Evolutionary conservation across 1,139 yeast genomes (phyloP), one percentile per base, ranked within the genome.

Genomic region (Taiozyma sp.): DNA sequence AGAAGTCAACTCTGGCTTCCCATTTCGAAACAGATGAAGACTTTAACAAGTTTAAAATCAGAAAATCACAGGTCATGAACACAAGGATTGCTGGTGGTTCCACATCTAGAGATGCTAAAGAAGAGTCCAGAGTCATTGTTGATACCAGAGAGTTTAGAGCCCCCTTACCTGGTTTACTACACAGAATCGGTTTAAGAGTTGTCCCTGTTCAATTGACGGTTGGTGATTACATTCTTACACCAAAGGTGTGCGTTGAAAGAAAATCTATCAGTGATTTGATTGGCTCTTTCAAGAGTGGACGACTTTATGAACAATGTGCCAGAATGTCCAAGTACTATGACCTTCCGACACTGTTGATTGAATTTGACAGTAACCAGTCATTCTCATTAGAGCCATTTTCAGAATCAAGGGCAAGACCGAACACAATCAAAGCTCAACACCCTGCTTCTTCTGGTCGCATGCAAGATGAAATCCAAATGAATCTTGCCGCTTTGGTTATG

Each of bases 101-200:
- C 14, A 68, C 63, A 14, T 74, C 76, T 48, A 68, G 77, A 49
- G 73, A 77, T 8, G 75, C 73, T 14, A 64, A 63, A 11, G 80
- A 78, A 43, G 84, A 80, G 51, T 74, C 80, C 57, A 69, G 77
- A 46, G 85, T 91, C 0, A 76, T 95, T 53, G 97, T 93, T 2
- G 99, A 95, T 73, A 82, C 85, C n/a, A 80, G 99, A 65, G 99
- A 95, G 65, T 88, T 93, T 60, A 74, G 91, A 42, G 90, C 97
- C 0, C 81, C 95, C 1, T 70, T 95, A 42, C 98, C 99, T 0
- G 90, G 89, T 48, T 69, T 90, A 22, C 70, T 93, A 16, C 84
- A 89, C 64, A 73, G 90, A 47, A 79, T 83, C 11, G 93, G 93
- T 3, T 74, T 90, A 43, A 80, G 83, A 46, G 87, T 93, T 5